Evolutionary conservation across 2,329 filamentous ascomycete genomes (phyloP), one percentile per base, ranked within the genome.

Genomic region (Apiospora pterosperma): DNA sequence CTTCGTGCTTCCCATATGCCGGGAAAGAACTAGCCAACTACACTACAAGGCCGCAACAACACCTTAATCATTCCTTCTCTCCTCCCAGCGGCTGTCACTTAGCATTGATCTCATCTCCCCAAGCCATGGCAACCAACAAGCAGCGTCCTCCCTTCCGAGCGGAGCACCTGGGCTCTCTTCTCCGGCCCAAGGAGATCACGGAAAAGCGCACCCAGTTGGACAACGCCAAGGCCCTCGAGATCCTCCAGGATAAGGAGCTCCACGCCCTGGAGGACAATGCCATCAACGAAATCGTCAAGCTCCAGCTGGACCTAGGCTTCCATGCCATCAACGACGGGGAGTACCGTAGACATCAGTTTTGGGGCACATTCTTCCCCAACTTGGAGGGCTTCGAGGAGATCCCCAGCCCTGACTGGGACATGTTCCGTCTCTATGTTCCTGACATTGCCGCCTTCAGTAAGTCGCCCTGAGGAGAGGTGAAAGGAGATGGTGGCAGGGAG

Each of bases 141-240:
- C 74, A 73, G 67, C 67, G 69, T n/a, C 80, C 80, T 4, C 91
- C 90, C 55, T 92, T 92, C 81, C 85, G 90, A 69, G 91, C 91
- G 60, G 91, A 93, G 81, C 90, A 93, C 73, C 81, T 92, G 69
- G 91, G 90, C 69, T 92, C 90, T 5, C 81, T 93, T 36, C 85
- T 92, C 59, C 88, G 91, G 12, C 90, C 90, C 6, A 78, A 88
- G 68, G 80, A 85, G 65, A 81, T 92, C 62, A 80, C 89, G 28
- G 82, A 88, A 63, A 86, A 85, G 68, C 88, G 90, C 69, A 81
- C 87, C 66, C 70, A 74, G 62, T 73, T 79, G 38, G 77, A 79
- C 59, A 70, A 75, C 28, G 73, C 74, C 61, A 78, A 79, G 64
- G 76, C 76, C 16, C 67, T 78, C 16, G 76, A 76, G 7, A 76